Evolutionary conservation across 2,329 filamentous ascomycete genomes (phyloP), one percentile per base, ranked within the genome.

Genomic region (Calonectria pauciramosa): DNA sequence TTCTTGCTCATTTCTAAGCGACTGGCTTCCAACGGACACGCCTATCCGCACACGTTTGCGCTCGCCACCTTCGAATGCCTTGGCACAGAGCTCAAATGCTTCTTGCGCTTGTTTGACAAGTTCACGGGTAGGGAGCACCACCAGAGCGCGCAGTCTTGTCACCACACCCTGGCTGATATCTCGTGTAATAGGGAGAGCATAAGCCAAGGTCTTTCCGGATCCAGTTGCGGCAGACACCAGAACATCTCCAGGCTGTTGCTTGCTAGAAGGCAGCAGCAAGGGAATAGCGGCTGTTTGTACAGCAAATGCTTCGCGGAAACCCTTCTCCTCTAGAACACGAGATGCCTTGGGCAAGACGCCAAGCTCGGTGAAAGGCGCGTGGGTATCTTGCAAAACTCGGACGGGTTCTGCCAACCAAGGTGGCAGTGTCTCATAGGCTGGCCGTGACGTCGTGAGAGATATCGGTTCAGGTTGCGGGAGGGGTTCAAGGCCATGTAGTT

Each of bases 201-300:
- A 99, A 0, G 96, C 94, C 20, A 99, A 85, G 0, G 97, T 99
- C 83, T 99, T 99, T 71, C 97, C 97, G 0, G 97, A 99, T 11
- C 97, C 97, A 0, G 97, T 99, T 1, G 96, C 94, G 0, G 97
- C 97, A 10, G 96, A 97, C 3, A 99, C 93, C 56, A 98, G 93
- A 6, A 99, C 85, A 83, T 99, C 97, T 7, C 95, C 94, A 1
- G 90, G 86, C 44, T 92, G 89, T 44, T 90, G 87, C 71, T 90
- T 88, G 52, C 90, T 89, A 0, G 90, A 91, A 28, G 91, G 93
- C 5, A 98, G 88, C 7, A 99, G 89, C 51, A 98, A 88, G 0
- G 96, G 96, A 32, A 99, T 89, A 0, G 97, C 85, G 0, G 82
- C 81, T 0, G 86, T 86, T 52, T 88, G 86, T 7, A 90, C 83